Conservation (phyloP, 257 asterid species). For the Solanum clarkiae region DNA sequence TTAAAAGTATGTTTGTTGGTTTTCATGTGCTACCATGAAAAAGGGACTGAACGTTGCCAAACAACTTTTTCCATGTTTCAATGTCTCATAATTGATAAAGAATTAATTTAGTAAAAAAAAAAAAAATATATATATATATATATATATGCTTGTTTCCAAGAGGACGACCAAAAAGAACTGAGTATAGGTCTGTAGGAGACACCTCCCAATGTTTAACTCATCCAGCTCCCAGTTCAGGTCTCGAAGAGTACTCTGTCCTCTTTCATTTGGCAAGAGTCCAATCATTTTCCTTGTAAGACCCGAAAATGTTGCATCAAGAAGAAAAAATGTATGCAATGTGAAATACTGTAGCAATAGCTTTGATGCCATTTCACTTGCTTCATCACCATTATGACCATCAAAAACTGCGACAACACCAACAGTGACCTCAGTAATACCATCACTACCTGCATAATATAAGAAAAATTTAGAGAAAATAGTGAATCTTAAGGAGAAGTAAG, state of each 20-base stretch:
- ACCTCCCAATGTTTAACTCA: constrained; percentile 63
- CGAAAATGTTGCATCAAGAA: constrained; percentile 70
- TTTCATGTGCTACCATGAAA: not conserved
- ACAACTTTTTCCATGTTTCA: not conserved
- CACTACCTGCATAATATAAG: constrained; percentile 29
- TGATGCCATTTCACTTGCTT: constrained; percentile 95
- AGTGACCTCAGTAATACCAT: constrained; percentile 56
- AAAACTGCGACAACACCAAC: constrained; percentile 84
- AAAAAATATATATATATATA: no score
- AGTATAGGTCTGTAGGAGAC: not conserved
- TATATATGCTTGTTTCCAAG: not conserved
- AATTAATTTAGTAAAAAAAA: not conserved
- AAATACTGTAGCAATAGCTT: constrained; percentile 66
- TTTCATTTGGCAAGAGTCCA: constrained; percentile 41
- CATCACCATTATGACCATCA: constrained; percentile 94
- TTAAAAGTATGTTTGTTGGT: not conserved
- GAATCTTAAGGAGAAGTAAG: not conserved
- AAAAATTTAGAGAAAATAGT: not conserved
- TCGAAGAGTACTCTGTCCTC: constrained; percentile 23
- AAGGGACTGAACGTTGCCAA: not conserved
- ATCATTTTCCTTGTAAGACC: constrained; percentile 40
- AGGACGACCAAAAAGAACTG: not conserved
- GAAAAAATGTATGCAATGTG: constrained; percentile 76
- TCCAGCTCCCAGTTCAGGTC: constrained; percentile 33
- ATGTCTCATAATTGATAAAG: not conserved